Conservation (phyloP, 225 moss, liverwort and hornwort genomes). For the Bryoerythrophyllum caledonicum region DNA sequence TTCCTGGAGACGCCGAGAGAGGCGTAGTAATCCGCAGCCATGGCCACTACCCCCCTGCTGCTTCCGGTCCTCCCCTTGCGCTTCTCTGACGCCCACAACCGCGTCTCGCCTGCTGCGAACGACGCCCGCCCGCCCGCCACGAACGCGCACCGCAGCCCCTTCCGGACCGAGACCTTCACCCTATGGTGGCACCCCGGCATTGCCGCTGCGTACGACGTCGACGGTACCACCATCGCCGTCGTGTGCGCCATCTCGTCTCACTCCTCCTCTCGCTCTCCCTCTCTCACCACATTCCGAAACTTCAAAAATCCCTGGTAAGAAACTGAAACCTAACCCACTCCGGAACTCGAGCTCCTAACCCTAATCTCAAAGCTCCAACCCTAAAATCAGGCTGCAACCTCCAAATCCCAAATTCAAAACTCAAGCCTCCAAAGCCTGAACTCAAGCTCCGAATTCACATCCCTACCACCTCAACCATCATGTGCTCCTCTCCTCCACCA, state of each 20-base stretch:
- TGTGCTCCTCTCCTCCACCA: neutral
- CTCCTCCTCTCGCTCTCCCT: neutral
- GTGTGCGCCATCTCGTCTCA: conserved; percentile 26
- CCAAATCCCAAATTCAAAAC: neutral
- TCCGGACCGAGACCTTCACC: conserved; percentile 24
- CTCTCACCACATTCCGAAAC: conserved; percentile 38
- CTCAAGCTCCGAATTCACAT: neutral
- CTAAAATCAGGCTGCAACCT: neutral
- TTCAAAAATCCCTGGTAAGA: neutral
- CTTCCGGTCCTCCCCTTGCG: conserved; percentile 21
- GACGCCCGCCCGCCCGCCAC: conserved; percentile 37
- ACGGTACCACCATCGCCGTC: conserved; percentile 42
- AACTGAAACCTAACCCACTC: conserved; percentile 21
- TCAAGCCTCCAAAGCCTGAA: neutral
- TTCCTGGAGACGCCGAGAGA: conserved; percentile 50
- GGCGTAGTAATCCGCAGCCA: conserved; percentile 63
- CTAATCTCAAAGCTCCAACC: neutral
- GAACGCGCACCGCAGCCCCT: conserved; percentile 29
- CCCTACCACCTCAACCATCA: neutral
- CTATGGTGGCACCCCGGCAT: conserved; percentile 32
- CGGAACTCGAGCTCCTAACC: neutral
- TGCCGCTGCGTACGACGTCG: conserved; percentile 33
- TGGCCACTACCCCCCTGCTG: conserved; percentile 37
- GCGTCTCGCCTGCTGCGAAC: conserved; percentile 35
- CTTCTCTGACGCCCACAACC: conserved; percentile 27